A percentile compares a stretch with the other conserved stretches of the same genome.
Evolutionary conservation across 2,329 filamentous ascomycete genomes (phyloP).

Genomic region (Xylariaceae sp.): DNA sequence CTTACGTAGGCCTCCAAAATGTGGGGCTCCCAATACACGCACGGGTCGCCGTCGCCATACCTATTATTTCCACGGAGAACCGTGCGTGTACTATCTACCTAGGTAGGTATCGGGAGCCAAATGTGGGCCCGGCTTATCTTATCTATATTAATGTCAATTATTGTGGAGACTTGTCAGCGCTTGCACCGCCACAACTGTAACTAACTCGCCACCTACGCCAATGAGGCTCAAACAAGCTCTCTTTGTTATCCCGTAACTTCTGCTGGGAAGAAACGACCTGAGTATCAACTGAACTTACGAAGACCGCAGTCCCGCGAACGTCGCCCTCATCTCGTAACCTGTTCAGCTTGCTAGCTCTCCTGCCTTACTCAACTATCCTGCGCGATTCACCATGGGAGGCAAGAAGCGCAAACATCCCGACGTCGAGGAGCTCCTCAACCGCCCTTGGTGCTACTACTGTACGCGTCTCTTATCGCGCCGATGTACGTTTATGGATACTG

Average conservation of each 20-base stretch:
- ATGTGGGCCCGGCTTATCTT: too few species aligned
- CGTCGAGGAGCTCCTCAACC: slow-evolving; percentile 79
- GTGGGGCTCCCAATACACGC: too few species aligned
- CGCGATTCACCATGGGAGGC: slow-evolving; percentile 64
- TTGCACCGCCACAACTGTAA: background rate
- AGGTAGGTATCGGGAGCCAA: too few species aligned
- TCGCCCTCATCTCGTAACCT: background rate
- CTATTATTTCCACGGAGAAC: too few species aligned
- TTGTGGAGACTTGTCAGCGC: background rate
- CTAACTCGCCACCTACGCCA: background rate
- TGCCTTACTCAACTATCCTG: background rate
- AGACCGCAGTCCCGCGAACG: background rate
- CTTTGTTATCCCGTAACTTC: background rate
- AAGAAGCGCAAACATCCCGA: slow-evolving; percentile 84
- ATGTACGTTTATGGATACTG: slow-evolving; percentile 25
- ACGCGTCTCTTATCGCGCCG: slow-evolving; percentile 24
- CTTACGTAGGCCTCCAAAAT: background rate
- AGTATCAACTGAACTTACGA: too few species aligned
- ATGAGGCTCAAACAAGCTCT: background rate
- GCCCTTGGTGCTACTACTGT: slow-evolving; percentile 99
- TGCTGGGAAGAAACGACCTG: background rate
- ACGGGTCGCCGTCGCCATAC: too few species aligned
- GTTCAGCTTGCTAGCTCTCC: background rate
- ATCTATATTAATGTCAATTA: background rate
- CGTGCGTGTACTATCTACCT: too few species aligned